Percentiles rank a stretch among this genome's conserved stretches.
Evolutionary conservation across 257 asterid genomes (phyloP).

Genomic region (Salvia splendens): DNA sequence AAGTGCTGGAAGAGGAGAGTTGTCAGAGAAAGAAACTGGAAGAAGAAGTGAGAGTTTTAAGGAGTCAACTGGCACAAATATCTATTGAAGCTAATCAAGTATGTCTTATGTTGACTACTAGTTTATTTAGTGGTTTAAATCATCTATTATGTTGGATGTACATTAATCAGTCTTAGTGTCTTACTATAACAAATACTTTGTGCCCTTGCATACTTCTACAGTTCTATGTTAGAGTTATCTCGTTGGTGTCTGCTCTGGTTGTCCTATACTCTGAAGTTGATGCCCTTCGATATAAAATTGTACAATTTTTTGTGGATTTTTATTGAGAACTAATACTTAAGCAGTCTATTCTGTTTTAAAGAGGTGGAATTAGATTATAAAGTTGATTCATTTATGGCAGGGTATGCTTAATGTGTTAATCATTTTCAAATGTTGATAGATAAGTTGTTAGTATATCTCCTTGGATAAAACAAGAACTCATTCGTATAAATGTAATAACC

Average conservation of each 20-base stretch:
- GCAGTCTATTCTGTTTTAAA: slow-evolving; percentile 10
- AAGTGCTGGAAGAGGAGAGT: slow-evolving; percentile 77
- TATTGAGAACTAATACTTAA: neutral
- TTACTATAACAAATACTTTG: neutral
- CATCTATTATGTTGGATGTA: neutral
- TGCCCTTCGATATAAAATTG: slow-evolving; percentile 1
- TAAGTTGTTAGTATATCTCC: neutral
- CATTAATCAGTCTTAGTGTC: no score
- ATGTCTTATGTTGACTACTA: slow-evolving; percentile 22
- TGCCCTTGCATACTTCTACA: neutral
- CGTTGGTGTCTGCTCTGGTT: no score
- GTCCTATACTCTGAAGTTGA: no score
- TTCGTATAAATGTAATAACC: slow-evolving; percentile 5
- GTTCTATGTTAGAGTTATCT: no score
- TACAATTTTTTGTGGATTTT: neutral
- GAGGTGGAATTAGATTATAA: neutral
- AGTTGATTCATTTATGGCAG: slow-evolving; percentile 11
- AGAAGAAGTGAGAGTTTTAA: slow-evolving; percentile 82
- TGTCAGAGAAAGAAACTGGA: slow-evolving; percentile 82
- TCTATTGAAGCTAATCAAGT: slow-evolving; percentile 79
- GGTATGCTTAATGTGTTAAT: slow-evolving; percentile 3
- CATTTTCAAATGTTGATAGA: slow-evolving; percentile 18
- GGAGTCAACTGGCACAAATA: slow-evolving; percentile 68
- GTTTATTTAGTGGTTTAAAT: slow-evolving; percentile 4
- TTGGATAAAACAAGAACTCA: neutral